Evolutionary conservation across 2,329 filamentous ascomycete species (phyloP), one percentile per base, ranked within the genome.

Genomic region (Exserohilum rostratum): DNA sequence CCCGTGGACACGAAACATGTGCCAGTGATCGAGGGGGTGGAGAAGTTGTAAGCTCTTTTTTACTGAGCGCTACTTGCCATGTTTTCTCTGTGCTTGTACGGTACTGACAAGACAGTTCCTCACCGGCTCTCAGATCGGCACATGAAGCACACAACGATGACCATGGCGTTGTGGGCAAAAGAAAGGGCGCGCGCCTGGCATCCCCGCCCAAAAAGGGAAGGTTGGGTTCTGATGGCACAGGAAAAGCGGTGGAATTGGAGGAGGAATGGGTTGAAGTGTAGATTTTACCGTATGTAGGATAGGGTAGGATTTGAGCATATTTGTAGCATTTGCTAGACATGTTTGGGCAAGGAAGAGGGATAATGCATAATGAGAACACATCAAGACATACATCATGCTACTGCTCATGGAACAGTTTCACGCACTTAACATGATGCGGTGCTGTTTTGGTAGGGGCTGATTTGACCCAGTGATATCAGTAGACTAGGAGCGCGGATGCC

Each of bases 11-110:
- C 42, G n/a, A 52, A 54, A 9, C 51, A 57, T n/a, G 25, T 70
- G 5, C 55, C 62, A 18, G 57, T 71, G 5, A 66, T 71, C 17
- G 62, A 70, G n/a, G 69, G 69, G 5, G 46, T 71, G 27, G 66
- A 67, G 49, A 65, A 67, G 61, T 46, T 57, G 62, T 69, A 64
- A 67, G 64, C 46, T 39, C 53, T 38, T 39, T 27, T 50, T 34
- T 13, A 25, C 22, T 7, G 35, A 54, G 40, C 42, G 25, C 29
- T 13, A 15, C 37, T 29, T 35, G 10, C 12, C 22, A 18, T 31
- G 22, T 31, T 17, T 37, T 9, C 13, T 22, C 25, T 49, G 33
- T 29, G 38, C 44, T 46, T 10, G 33, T 11, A 30, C 43, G 40
- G 27, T 44, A 37, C n/a, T 47, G 13, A 29, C 42, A 38, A 37